These are phyloP conservation scores for Penicillium nordicum DNA, from an alignment of 2,329 filamentous ascomycete species.

Conservation along the genomic window DNA sequence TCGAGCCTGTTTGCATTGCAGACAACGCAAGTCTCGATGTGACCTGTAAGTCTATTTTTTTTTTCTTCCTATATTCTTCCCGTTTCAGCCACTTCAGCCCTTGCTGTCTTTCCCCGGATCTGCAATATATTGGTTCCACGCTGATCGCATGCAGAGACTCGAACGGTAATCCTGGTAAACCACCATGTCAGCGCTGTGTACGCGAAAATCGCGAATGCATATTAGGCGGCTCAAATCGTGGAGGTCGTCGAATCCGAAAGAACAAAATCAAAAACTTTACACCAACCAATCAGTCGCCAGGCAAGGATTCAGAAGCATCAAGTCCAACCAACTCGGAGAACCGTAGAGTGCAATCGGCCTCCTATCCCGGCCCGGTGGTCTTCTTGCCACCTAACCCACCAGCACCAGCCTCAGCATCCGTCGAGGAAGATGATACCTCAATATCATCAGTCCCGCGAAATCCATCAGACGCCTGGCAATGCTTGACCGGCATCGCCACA, in stretches of 20 bases:
- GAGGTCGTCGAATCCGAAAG: constrained; percentile 56
- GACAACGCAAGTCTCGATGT: constrained; percentile 51
- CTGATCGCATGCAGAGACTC: constrained; percentile 20
- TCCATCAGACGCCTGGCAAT: constrained; percentile 50
- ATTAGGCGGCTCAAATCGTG: constrained; percentile 57
- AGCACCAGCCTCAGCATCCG: constrained; percentile 24
- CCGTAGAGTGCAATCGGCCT: constrained; percentile 23
- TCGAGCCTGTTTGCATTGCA: constrained; percentile 48
- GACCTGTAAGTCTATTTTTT: constrained; percentile 44
- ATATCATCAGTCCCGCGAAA: constrained; percentile 46
- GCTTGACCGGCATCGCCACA: constrained; percentile 46
- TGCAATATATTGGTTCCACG: constrained; percentile 4
- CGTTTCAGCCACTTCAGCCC: background rate
- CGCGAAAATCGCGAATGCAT: constrained; percentile 58
- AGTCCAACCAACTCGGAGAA: constrained; percentile 29
- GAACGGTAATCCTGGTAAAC: constrained; percentile 35
- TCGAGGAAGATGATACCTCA: constrained; percentile 41
- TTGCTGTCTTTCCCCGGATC: constrained; percentile 7
- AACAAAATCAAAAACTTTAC: constrained; percentile 44
- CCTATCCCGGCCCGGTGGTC: constrained; percentile 34
- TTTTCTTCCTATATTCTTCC: background rate
- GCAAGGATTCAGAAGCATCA: constrained; percentile 27
- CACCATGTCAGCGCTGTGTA: constrained; percentile 57
- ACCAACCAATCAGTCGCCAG: constrained; percentile 24
- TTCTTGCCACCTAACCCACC: constrained; percentile 35